phyloP scores from a whole-genome alignment of 2,329 filamentous ascomycete species.

The Fusarium drepaniforme region DNA sequence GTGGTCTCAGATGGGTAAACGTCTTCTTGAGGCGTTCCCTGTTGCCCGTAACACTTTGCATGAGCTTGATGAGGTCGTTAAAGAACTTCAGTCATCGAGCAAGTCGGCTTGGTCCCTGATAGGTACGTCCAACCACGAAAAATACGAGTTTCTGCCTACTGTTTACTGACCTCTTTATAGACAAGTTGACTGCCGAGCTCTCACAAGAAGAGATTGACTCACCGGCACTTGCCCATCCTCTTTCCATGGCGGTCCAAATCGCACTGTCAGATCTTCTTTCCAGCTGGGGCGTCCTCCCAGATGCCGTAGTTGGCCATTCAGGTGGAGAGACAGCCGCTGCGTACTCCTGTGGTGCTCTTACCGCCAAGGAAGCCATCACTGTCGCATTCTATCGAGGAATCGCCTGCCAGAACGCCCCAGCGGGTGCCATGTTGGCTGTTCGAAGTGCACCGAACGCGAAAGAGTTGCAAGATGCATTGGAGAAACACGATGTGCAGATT shows the following conservation, averaged over 20 bases:
- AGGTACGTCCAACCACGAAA: neutral
- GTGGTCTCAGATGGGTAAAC: conserved; percentile 40
- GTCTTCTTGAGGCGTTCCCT: conserved; percentile 36
- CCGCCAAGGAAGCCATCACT: conserved; percentile 36
- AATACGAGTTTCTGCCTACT: neutral
- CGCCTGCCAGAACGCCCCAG: conserved; percentile 36
- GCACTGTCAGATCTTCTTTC: conserved; percentile 33
- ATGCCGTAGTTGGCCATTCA: conserved; percentile 38
- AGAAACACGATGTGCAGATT: conserved; percentile 37
- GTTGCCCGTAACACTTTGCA: conserved; percentile 36
- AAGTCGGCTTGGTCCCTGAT: conserved; percentile 27
- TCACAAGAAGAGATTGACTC: conserved; percentile 32
- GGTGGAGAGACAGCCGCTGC: conserved; percentile 40
- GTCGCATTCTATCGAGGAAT: conserved; percentile 38
- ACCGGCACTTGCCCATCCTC: conserved; percentile 33
- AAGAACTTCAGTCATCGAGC: conserved; percentile 20
- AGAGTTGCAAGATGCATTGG: conserved; percentile 29
- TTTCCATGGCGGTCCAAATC: conserved; percentile 36
- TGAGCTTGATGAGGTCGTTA: conserved; percentile 25
- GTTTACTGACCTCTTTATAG: conserved; percentile 19
- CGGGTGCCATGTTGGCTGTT: conserved; percentile 33
- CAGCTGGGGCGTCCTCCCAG: conserved; percentile 35
- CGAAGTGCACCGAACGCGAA: conserved; percentile 33
- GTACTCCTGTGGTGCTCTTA: conserved; percentile 38
- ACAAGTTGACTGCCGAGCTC: conserved; percentile 31